These are phyloP conservation scores for Pseudogymnoascus sp. DNA, from an alignment of 2,329 filamentous ascomycete genomes.

Conservation along the genomic window DNA sequence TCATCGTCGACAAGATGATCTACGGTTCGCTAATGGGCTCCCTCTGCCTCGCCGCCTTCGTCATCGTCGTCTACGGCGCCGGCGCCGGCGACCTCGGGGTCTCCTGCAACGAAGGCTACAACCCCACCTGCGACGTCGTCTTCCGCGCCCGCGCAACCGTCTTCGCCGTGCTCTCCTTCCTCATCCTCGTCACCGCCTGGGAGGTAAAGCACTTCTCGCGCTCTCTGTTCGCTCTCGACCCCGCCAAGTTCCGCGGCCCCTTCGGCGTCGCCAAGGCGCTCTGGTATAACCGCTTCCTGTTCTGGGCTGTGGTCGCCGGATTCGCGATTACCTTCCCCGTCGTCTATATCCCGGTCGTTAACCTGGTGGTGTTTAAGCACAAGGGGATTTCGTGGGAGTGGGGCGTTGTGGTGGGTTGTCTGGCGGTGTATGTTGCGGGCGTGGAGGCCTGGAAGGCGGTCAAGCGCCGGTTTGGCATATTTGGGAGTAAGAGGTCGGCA, in stretches of 20 bases:
- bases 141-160: constrained; percentile 61
- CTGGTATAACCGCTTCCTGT: constrained; percentile 61
- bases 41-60: constrained; percentile 54
- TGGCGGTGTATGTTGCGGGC: constrained; percentile 53
- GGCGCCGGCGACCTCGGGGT: constrained; percentile 48
- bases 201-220: constrained; percentile 65
- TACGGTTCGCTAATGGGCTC: constrained; percentile 58
- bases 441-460: constrained; percentile 63
- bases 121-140: constrained; percentile 44
- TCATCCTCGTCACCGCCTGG: constrained; percentile 63
- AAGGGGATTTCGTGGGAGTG: constrained; percentile 63
- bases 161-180: constrained; percentile 62
- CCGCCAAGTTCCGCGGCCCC: constrained; percentile 41
- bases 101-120: constrained; percentile 51
- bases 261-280: constrained; percentile 50
- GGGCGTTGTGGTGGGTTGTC: constrained; percentile 56
- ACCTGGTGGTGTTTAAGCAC: constrained; percentile 62
- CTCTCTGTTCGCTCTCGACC: constrained; percentile 62
- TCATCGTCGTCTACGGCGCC: constrained; percentile 47
- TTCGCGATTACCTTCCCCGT: constrained; percentile 55
- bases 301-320: constrained; percentile 54
- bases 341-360: constrained; percentile 61
- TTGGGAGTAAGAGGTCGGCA: background rate
- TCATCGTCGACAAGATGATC: constrained; percentile 59
- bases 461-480: constrained; percentile 41